A percentile compares a stretch with the other conserved stretches of the same genome.
Evolutionary conservation across 371 early-diverging fungal genomes (phyloP).

Genomic region (Mucor sp.): DNA sequence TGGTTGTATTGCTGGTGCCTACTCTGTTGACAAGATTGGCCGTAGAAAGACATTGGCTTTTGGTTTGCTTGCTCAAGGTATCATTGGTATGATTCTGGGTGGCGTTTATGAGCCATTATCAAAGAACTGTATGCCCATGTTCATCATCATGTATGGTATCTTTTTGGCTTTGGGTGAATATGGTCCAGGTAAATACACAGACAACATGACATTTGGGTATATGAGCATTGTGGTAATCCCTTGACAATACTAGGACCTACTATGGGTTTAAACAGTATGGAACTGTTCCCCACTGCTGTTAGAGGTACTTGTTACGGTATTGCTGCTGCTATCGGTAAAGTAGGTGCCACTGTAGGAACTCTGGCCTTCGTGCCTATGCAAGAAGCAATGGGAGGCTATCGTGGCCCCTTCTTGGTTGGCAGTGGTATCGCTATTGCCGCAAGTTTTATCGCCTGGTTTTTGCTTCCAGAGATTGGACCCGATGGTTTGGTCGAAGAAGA

Average conservation of each 20-base stretch:
- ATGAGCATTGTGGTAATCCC: too few relatives aligned
- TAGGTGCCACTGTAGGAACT: conserved; percentile 56
- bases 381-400: conserved; percentile 34
- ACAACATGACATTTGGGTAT: too few relatives aligned
- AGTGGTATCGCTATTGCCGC: conserved; percentile 41
- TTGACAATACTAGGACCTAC: conserved; percentile 14
- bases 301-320: conserved; percentile 67
- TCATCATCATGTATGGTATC: conserved; percentile 66
- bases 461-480: conserved; percentile 37
- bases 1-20: conserved; percentile 57
- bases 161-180: conserved; percentile 63
- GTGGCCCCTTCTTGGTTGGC: conserved; percentile 44
- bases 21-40: conserved; percentile 57
- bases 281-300: conserved; percentile 60
- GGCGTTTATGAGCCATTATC: conserved; percentile 49
- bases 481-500: conserved; percentile 57
- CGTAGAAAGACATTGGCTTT: conserved; percentile 58
- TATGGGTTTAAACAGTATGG: conserved; percentile 60
- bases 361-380: conserved; percentile 47
- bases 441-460: conserved; percentile 34
- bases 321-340: conserved; percentile 60
- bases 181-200: conserved; percentile 53
- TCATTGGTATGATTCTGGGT: conserved; percentile 64
- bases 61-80: conserved; percentile 56
- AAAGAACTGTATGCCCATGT: conserved; percentile 55